Base-by-base conservation (phyloP, 2,329 filamentous ascomycete genomes). In the Epichloe sibirici region DNA sequence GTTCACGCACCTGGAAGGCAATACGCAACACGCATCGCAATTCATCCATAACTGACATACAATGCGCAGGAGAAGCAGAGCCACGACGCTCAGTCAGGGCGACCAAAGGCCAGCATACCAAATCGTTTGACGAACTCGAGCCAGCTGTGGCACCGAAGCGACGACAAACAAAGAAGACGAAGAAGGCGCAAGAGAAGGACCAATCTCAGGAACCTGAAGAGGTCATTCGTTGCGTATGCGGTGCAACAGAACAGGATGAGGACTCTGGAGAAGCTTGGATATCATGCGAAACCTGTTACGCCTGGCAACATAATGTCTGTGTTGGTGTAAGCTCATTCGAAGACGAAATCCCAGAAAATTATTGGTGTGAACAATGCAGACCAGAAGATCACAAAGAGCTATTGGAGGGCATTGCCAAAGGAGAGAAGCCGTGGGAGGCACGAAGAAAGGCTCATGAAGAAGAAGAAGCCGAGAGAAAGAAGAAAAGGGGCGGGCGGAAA, bases 241-340 rank as follows among this genome's bases (percentile, higher is more conserved):
- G 93, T 59, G 85, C 88, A 54, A 87, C 87, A 45, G 86, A 88
- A 60, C 86, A 90, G 59, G 86, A 90, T 55, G 88, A 91, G 59
- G 88, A 94, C 60, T 84, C 88, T 13, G 88, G 86, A 58, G 85
- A 93, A 61, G 84, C 90, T 50, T 97, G 95, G 90, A 95, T 98
- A 62, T 89, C 87, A 56, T 98, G 93, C 73, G 93, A 98, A 68
- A 81, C 80, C 46, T 98, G 93, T 69, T 82, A 82, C 48, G 91
- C 86, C 43, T 98, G 93, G 93, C 93, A 98, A 70, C 93, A 98
- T 70, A 96, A 96, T 63, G 85, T 94, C 57, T 98, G 93, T 66
- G 88, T 98, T 75, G 89, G 88, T 51, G 81, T 96, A 65, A 82
- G 78, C 62, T 82, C 85, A 46, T 89, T 87, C 60, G 81, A 84